Evolutionary conservation across 2,329 filamentous ascomycete genomes (phyloP), one percentile per base, ranked within the genome.

Genomic region (Parastagonospora nodorum): DNA sequence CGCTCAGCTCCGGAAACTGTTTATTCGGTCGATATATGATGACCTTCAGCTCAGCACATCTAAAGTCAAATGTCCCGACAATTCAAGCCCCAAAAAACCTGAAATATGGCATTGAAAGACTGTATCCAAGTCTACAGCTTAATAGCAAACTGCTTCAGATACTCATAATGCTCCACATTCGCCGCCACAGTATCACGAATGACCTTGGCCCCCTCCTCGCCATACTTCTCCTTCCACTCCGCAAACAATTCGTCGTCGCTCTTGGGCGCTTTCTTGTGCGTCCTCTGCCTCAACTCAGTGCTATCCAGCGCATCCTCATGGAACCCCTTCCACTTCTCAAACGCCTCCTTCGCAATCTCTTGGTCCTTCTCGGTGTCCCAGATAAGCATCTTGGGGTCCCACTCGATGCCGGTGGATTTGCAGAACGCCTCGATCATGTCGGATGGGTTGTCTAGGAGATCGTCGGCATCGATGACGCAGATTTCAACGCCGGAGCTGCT

Each of bases 311-410:
- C 94, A 78, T 97, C 94, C 62, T 97, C 89, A 73, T 97, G 94
- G 78, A 96, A 97, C 9, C 94, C 94, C 61, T 87, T 89, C 94
- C 94, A 97, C 79, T 99, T 97, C 77, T 92, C 91, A 76, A 97
- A 97, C 14, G 86, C 87, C 57, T 85, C 81, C 60, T 82, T 80
- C 2, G 92, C 93, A 55, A 83, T 78, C 44, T 76, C 63, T 61
- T 91, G 86, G 63, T 88, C 87, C 58, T 89, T 87, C 45, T 88
- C 85, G 27, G 87, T 85, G 55, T 89, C 84, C 94, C 94, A 97
- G 51, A 83, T 80, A 55, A 99, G 80, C 92, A 97, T 96, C 11
- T 84, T 79, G 0, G 85, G 84, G 38, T 78, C 78, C 74, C 88
- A 99, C 12, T 89, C 83, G 52, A 97, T 81, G 24, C 88, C 91